phyloP scores from a whole-genome alignment of 345 rosid genomes.

The Bruguiera parviflora region DNA sequence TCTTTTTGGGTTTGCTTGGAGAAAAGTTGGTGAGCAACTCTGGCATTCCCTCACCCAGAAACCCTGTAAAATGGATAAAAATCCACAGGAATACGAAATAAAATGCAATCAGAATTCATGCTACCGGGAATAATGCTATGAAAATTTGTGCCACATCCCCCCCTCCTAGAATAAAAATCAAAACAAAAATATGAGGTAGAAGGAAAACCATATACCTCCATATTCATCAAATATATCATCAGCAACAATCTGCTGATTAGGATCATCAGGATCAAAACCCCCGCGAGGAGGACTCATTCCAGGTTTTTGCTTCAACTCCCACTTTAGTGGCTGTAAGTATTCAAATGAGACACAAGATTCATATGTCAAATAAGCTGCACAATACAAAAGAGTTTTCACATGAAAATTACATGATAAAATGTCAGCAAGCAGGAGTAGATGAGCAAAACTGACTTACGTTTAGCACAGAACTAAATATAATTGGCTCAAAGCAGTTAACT shows the following conservation, averaged over 20 bases:
- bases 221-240: conserved; percentile 97
- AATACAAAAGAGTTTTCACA: not conserved
- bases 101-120: not conserved
- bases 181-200: no score
- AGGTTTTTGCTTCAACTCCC: conserved; percentile 97
- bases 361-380: conserved; percentile 6
- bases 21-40: conserved; percentile 48
- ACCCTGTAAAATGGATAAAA: conserved; percentile 45
- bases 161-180: no score
- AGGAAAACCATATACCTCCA: conserved; percentile 57
- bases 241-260: conserved; percentile 96
- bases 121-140: not conserved
- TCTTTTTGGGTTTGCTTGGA: conserved; percentile 45
- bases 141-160: no score
- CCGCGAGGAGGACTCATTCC: conserved; percentile 99
- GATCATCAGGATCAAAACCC: conserved; percentile 81
- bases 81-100: not conserved
- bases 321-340: conserved; percentile 69
- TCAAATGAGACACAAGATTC: not conserved
- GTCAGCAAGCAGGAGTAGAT: not conserved
- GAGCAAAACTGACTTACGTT: not conserved
- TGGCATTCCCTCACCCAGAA: conserved; percentile 67
- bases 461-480: not conserved
- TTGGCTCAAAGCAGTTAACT: no score
- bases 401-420: not conserved